Conservation (phyloP, 2,329 filamentous ascomycete species). For the Ramularia endophylla region DNA sequence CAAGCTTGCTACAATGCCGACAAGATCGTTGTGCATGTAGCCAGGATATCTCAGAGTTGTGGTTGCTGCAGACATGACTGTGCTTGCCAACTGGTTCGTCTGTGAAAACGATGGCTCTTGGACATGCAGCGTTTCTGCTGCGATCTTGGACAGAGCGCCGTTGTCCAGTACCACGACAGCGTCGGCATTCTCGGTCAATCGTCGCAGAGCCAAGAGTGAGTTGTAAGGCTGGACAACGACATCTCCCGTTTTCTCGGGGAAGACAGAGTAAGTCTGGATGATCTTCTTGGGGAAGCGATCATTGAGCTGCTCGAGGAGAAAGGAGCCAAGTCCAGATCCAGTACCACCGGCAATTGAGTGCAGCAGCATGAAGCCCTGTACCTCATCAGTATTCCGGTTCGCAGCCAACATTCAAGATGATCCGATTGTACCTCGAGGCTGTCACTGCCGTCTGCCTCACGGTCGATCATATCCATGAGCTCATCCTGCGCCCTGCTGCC, state of each 20-base stretch:
- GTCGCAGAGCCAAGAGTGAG: slow-evolving; percentile 83
- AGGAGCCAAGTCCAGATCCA: slow-evolving; percentile 91
- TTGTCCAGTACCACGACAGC: slow-evolving; percentile 98
- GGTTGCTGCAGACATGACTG: slow-evolving; percentile 97
- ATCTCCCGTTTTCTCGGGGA: slow-evolving; percentile 83
- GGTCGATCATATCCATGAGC: slow-evolving; percentile 99
- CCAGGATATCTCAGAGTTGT: slow-evolving; percentile 95
- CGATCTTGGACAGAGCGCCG: slow-evolving; percentile 86
- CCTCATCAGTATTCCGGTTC: background rate
- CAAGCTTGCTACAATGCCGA: slow-evolving; percentile 90
- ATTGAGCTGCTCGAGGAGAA: slow-evolving; percentile 89
- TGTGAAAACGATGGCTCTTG: slow-evolving; percentile 95
- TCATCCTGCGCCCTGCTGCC: slow-evolving; percentile 91
- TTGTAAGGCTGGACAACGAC: slow-evolving; percentile 99
- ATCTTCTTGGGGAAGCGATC: slow-evolving; percentile 98
- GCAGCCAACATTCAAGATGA: background rate
- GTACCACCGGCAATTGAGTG: slow-evolving; percentile 98
- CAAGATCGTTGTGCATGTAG: slow-evolving; percentile 99
- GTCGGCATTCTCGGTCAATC: slow-evolving; percentile 92
- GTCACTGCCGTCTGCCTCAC: slow-evolving; percentile 96
- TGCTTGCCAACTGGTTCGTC: slow-evolving; percentile 92
- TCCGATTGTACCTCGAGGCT: slow-evolving; percentile 66
- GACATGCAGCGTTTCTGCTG: slow-evolving; percentile 87
- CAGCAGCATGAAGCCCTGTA: slow-evolving; percentile 90
- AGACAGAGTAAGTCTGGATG: slow-evolving; percentile 98